These are phyloP conservation scores for Trichoderma polysporum DNA, from an alignment of 2,329 filamentous ascomycete genomes.

Conservation along the genomic window DNA sequence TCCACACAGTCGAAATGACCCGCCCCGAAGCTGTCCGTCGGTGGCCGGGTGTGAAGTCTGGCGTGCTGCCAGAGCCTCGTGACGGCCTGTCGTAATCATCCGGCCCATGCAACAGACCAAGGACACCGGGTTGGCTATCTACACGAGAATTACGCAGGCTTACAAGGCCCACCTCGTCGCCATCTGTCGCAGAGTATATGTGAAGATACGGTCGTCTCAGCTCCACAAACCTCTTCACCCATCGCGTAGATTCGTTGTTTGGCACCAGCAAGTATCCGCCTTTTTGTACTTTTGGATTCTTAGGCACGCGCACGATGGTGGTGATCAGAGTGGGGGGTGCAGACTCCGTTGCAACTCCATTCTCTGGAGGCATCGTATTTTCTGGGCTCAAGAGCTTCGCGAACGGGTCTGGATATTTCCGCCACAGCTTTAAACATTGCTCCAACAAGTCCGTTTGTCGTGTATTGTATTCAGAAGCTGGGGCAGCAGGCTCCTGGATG, in stretches of 20 bases:
- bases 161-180: constrained; percentile 87
- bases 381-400: constrained; percentile 55
- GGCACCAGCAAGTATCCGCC: constrained; percentile 85
- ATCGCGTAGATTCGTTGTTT: constrained; percentile 75
- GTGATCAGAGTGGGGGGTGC: constrained; percentile 66
- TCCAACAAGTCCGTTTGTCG: constrained; percentile 48
- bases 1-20: constrained; percentile 57
- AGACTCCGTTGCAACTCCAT: constrained; percentile 54
- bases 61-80: constrained; percentile 33
- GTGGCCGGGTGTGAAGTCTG: constrained; percentile 47
- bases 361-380: constrained; percentile 67
- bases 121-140: constrained; percentile 86
- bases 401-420: constrained; percentile 56
- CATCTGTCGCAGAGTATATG: constrained; percentile 79
- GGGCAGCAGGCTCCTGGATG: constrained; percentile 22
- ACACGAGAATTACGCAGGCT: constrained; percentile 88
- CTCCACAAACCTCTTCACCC: constrained; percentile 92
- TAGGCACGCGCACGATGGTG: constrained; percentile 73
- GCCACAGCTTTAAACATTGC: constrained; percentile 66
- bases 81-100: constrained; percentile 39
- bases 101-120: constrained; percentile 65
- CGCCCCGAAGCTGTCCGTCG: constrained; percentile 51
- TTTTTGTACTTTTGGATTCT: constrained; percentile 79
- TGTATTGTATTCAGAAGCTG: constrained; percentile 46
- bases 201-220: constrained; percentile 88